Conservation (phyloP, 2,329 filamentous ascomycete species). For the Plectosphaerella plurivora region DNA sequence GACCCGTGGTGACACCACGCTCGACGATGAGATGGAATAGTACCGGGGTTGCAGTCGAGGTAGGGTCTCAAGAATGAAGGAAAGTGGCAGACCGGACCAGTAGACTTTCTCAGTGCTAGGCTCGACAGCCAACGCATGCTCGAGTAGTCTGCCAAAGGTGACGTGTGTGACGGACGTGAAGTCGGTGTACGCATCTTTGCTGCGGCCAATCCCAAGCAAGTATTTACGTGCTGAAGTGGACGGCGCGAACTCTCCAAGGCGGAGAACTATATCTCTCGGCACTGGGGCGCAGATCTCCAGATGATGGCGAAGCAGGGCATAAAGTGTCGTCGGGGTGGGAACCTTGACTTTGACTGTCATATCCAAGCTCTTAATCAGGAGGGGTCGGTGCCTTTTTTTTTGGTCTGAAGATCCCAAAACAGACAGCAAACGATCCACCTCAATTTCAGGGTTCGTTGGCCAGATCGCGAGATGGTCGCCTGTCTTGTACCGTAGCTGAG, state of each 20-base stretch:
- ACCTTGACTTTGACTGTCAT: conserved; percentile 96
- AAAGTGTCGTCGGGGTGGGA: conserved; percentile 93
- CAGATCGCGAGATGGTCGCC: conserved; percentile 96
- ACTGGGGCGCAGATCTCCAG: conserved; percentile 95
- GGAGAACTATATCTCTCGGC: conserved; percentile 86
- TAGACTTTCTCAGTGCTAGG: conserved; percentile 25
- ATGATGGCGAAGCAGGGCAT: conserved; percentile 89
- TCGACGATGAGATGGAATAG: conserved; percentile 99
- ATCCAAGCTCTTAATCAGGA: conserved; percentile 87
- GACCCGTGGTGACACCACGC: conserved; percentile 86
- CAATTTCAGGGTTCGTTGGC: conserved; percentile 90
- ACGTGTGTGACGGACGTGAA: conserved; percentile 76
- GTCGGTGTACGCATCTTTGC: conserved; percentile 93
- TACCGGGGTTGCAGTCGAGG: conserved; percentile 96
- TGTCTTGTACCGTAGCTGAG: conserved; percentile 89
- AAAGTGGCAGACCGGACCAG: conserved; percentile 87
- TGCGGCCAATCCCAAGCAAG: conserved; percentile 80
- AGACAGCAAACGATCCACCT: conserved; percentile 80
- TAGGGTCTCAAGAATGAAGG: conserved; percentile 86
- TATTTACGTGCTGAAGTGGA: conserved; percentile 80
- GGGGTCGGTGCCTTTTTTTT: conserved; percentile 52
- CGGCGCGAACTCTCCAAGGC: conserved; percentile 83
- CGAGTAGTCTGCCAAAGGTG: conserved; percentile 84
- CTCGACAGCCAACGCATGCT: conserved; percentile 65
- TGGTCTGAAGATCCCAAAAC: too few relatives aligned